Percentiles rank a stretch among this genome's conserved stretches.
These are phyloP conservation scores for Fomitopsis serialis DNA, from an alignment of 768 basidiomycete genomes.

Conservation along the genomic window DNA sequence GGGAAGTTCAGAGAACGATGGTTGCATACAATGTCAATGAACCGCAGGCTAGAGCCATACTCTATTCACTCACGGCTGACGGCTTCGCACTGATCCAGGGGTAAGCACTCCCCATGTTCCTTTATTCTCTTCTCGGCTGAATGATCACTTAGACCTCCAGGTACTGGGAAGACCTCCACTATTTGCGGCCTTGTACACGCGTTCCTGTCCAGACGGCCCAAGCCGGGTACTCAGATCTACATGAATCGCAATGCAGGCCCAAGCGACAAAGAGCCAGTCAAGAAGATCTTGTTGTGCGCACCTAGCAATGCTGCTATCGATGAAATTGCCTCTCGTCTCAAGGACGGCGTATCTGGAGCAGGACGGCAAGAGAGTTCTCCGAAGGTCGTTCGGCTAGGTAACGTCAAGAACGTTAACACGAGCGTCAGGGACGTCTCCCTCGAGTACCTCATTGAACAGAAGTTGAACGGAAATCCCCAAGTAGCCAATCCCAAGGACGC, in stretches of 20 bases:
- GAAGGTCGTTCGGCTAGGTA: conserved; percentile 89
- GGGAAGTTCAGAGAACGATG: conserved; percentile 65
- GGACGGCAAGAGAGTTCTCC: conserved; percentile 49
- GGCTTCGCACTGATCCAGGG: conserved; percentile 96
- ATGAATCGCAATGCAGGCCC: conserved; percentile 37
- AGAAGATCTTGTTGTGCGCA: conserved; percentile 87
- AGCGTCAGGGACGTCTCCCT: conserved; percentile 83
- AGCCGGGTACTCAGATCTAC: conserved; percentile 43
- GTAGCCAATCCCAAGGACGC: conserved; percentile 42
- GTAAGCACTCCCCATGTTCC: conserved; percentile 31
- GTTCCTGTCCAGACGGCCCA: conserved; percentile 59
- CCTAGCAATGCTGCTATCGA: conserved; percentile 99
- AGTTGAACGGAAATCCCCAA: conserved; percentile 41
- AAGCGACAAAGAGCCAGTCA: conserved; percentile 41
- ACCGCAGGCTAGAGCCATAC: conserved; percentile 89
- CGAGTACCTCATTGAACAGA: conserved; percentile 80
- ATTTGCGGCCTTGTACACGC: conserved; percentile 91
- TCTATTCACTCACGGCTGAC: conserved; percentile 59
- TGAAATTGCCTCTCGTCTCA: conserved; percentile 86
- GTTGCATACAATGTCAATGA: conserved; percentile 73
- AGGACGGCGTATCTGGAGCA: conserved; percentile 63
- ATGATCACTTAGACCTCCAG: conserved; percentile 67
- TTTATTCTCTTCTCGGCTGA: not conserved
- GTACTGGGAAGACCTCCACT: conserved; percentile 97
- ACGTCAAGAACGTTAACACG: conserved; percentile 66